Base-by-base conservation (phyloP, 257 asterid genomes). In the Solanum medicagineum region DNA sequence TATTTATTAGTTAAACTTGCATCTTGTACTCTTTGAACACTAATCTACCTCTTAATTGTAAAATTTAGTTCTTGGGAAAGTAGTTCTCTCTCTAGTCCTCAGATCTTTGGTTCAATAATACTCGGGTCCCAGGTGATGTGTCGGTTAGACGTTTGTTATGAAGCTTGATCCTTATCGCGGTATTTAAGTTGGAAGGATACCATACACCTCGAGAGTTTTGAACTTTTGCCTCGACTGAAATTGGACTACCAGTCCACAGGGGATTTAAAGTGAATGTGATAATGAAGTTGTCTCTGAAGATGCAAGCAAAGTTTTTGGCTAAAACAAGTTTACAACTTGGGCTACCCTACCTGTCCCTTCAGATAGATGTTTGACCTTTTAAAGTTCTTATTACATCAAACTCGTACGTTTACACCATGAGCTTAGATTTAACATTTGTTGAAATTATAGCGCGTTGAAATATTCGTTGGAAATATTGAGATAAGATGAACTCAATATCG, bases 21-120 rank as follows among this genome's bases (percentile, higher is more conserved):
- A 10, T 40, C 8, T 51, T 29, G 60, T 16, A 16, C 59, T 26
- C 49, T 26, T 29, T 77, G 26, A 77, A 10, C 65, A 26, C 65
- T 53, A 53, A 53, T 53, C 14, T 53, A 77, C 49, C 17, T 53
- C 83, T 53, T 77, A 77, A 51, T 16, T 26, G 83, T 59, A 77
- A 79, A 79, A 16, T 16, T 15, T 79, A 79, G 83, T 79, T 16
- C 47, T 10, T 16, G 65, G 47, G 3, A 5, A 5, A 12, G 45
- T 51, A 8, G 63, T 77, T 14, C 24, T 15, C 26, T 51, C 63
- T 49, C 62, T 22, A 24, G 81, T 49, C 44, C 44, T 74, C 5
- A 1, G 10, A 36, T n/a, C 81, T 73, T 73, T 45, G 13, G 81
- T 45, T 73, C 81, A 12, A 15, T 11, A 22, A 5, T 47, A 45